Percentiles rank a stretch among this genome's conserved stretches.
Evolutionary conservation across 2,329 filamentous ascomycete genomes (phyloP).

Genomic region (Calcarisporium arbuscula): DNA sequence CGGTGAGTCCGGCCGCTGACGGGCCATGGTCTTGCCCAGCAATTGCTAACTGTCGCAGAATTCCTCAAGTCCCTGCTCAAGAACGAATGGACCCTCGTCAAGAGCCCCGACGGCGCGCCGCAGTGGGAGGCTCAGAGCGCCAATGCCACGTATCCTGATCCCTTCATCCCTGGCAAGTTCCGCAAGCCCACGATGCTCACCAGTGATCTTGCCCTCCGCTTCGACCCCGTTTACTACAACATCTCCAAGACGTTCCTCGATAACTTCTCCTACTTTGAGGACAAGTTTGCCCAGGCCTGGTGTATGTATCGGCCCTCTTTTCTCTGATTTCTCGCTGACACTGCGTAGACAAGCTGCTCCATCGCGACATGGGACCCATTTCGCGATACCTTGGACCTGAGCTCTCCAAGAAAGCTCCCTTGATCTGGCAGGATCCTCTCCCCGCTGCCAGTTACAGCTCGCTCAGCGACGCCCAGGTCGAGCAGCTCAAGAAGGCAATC

Average conservation of each 20-base stretch:
- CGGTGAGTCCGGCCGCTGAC: too few species aligned
- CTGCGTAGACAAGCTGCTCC: constrained; percentile 55
- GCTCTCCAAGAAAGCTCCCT: constrained; percentile 54
- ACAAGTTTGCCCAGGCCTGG: constrained; percentile 67
- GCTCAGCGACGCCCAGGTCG: constrained; percentile 54
- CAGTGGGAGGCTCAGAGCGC: constrained; percentile 68
- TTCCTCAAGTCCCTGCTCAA: constrained; percentile 71
- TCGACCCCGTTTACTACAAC: constrained; percentile 67
- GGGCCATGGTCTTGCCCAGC: too few species aligned
- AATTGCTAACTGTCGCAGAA: constrained; percentile 49
- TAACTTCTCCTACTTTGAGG: constrained; percentile 59
- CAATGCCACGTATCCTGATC: constrained; percentile 62
- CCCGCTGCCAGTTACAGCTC: constrained; percentile 50
- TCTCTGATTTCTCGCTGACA: neutral
- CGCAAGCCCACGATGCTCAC: constrained; percentile 68
- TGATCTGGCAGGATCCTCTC: constrained; percentile 68
- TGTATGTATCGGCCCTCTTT: constrained; percentile 32
- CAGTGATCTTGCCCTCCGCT: constrained; percentile 63
- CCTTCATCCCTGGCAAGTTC: constrained; percentile 64
- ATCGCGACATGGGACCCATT: constrained; percentile 70
- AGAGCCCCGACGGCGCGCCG: constrained; percentile 68
- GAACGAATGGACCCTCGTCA: constrained; percentile 69
- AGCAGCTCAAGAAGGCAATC: constrained; percentile 61
- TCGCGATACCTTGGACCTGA: constrained; percentile 68
- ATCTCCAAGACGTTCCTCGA: constrained; percentile 63